Conservation (phyloP, 192 early-diverging fungal genomes). For the Backusella mclennaniae region DNA sequence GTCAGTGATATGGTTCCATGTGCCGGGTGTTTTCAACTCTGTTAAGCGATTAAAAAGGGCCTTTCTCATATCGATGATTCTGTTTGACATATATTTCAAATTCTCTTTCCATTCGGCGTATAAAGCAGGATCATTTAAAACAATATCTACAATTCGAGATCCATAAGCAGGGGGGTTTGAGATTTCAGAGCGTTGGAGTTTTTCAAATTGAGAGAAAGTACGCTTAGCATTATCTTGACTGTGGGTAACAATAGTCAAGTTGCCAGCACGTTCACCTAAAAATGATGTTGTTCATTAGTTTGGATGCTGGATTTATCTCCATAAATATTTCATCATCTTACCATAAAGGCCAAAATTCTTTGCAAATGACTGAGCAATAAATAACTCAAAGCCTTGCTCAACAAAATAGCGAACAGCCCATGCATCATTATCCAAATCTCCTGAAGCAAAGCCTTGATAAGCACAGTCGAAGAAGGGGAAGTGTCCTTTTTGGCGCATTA, state of each 20-base stretch:
- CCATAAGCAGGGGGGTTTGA: conserved; percentile 95
- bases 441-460: conserved; percentile 99
- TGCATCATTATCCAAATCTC: conserved; percentile 89
- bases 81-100: conserved; percentile 79
- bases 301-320: neutral
- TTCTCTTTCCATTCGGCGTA: conserved; percentile 83
- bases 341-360: conserved; percentile 99
- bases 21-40: conserved; percentile 82
- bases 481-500: conserved; percentile 64
- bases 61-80: conserved; percentile 90
- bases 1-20: conserved; percentile 92
- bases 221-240: conserved; percentile 45
- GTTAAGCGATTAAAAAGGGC: conserved; percentile 62
- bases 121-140: conserved; percentile 78
- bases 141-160: conserved; percentile 78
- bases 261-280: conserved; percentile 85
- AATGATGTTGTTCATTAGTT: neutral
- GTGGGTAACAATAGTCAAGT: conserved; percentile 73
- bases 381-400: conserved; percentile 84
- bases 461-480: conserved; percentile 98
- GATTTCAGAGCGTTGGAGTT: conserved; percentile 79
- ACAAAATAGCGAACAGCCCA: conserved; percentile 94
- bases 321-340: conserved; percentile 24
- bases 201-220: conserved; percentile 82
- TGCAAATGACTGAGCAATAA: conserved; percentile 90